Base-by-base conservation (phyloP, 305 asterid species). In the Rubia occidens region DNA sequence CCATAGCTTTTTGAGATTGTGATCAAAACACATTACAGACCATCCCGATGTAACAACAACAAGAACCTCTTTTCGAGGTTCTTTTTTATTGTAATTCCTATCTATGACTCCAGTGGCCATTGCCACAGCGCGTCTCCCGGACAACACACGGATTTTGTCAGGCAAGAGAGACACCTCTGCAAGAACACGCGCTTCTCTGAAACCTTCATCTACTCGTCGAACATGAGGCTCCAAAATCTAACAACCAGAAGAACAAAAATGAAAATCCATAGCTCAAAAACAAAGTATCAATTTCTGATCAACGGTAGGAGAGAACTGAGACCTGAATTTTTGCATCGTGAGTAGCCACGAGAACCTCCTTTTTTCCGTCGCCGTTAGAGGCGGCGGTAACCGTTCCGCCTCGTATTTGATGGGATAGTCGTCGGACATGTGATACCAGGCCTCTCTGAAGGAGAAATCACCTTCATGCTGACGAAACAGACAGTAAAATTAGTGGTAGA, bases 261-360 rank as follows among this genome's bases (percentile, higher is more conserved):
- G 45, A 18, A 9, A 51, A 15, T 15, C 49, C 18, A 67, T 2
- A 67, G 18, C 37, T 53, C 37, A 17, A 54, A 3, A 0, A 18
- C 6, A 53, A 8, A 54, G 6, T 40, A 17, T 39, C 71, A 54
- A 54, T 14, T 9, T 68, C 42, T 54, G 4, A 37, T 40, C 13
- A 72, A 20, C 3, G 39, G 13, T 5, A 32, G 47, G 60, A 26
- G 32, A 60, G 64, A 26, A 24, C 24, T 37, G 29, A 37, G 4
- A 63, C 99, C 92, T 86, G 97, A 77, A 90, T 87, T 87, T 89
- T 94, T 44, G 97, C 96, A 80, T 94, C 99, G 79, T 90, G 96
- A 54, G 99, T 94, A 29, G 99, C 95, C 54, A 90, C 91, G 35
- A 94, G 92, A 75, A 94, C 89, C 87, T 94, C 98, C 32, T 79